A percentile compares a stretch with the other conserved stretches of the same genome.
These are phyloP conservation scores for Pseudogymnoascus sp. DNA, from an alignment of 2,329 filamentous ascomycete genomes.

Conservation along the genomic window DNA sequence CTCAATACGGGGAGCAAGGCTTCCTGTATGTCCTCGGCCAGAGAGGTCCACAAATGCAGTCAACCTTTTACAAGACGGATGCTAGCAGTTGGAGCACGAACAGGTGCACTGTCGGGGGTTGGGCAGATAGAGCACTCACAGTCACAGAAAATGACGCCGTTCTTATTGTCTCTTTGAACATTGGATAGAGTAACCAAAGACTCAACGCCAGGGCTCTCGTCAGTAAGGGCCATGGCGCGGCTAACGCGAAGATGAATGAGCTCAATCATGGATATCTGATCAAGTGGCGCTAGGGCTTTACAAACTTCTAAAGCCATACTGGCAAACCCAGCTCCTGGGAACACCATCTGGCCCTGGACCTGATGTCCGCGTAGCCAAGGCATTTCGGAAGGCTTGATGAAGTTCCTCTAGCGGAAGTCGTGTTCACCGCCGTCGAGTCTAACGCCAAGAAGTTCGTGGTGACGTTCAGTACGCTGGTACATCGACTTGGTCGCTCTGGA, in stretches of 20 bases:
- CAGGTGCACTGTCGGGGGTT: not conserved
- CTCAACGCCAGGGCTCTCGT: slow-evolving; percentile 11
- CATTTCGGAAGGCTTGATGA: slow-evolving; percentile 1
- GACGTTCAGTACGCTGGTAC: not conserved
- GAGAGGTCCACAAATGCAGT: slow-evolving; percentile 10
- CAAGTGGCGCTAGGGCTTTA: slow-evolving; percentile 4
- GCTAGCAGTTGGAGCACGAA: not conserved
- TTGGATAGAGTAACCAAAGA: not conserved
- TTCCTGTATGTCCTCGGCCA: not conserved
- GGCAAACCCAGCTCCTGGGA: slow-evolving; percentile 40
- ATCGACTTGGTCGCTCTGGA: slow-evolving; percentile 8
- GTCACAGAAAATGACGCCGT: not conserved
- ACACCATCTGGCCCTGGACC: slow-evolving; percentile 21
- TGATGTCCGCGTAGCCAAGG: slow-evolving; percentile 9
- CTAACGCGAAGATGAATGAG: slow-evolving; percentile 12
- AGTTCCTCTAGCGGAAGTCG: not conserved
- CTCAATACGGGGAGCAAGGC: slow-evolving; percentile 7
- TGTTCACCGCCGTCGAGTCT: not conserved
- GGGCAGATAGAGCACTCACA: not conserved
- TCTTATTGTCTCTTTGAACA: not conserved
- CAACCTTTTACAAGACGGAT: not conserved
- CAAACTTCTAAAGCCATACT: slow-evolving; percentile 40
- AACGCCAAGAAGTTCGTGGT: slow-evolving; percentile 15
- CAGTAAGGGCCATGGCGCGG: slow-evolving; percentile 12
- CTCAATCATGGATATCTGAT: slow-evolving; percentile 8